Base-by-base conservation (phyloP, 2,329 filamentous ascomycete genomes). In the Alternaria longipes region DNA sequence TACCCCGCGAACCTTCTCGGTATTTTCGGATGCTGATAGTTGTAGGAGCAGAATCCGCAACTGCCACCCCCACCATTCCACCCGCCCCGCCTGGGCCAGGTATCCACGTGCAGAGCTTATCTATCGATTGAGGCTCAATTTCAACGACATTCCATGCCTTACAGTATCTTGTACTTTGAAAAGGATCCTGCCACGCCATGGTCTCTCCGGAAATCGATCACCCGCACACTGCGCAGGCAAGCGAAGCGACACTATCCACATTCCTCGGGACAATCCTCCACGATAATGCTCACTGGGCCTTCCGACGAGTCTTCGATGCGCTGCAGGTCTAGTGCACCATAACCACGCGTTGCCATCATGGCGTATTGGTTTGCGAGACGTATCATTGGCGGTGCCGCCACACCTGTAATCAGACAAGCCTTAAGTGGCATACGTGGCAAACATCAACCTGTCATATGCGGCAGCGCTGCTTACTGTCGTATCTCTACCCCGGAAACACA, bases 71-170 rank as follows among this genome's bases (percentile, higher is more conserved):
- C 60, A 56, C 61, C 59, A 44, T 34, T 42, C 24, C 20, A 49
- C 55, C 46, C 47, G 51, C 34, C 24, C 49, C 54, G 64, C 58
- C 51, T 34, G 52, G 65, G 40, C 63, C 65, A 63, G 42, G 41
- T 58, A 54, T 56, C 56, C 65, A 61, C 60, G 59, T 59, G 24
- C 45, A 34, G 34, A 45, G 63, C 59, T 59, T 63, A 38, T 56
- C 56, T 64, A 64, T 67, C 67, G 62, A 68, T 67, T 66, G 54
- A 53, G 49, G 52, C 63, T 63, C 60, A 67, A 66, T 53, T 47
- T 55, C 62, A 65, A 72, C 70, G 60, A 69, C 70, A 64, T 46
- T 20, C 41, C 49, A 49, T 52, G 51, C 24, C 18, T 45, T 14
- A 32, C 50, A 28, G 26, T 38, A 28, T 42, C 56, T 41, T 30